Base-by-base conservation (phyloP, 306 rosid species). In the Lotus japonicus region DNA sequence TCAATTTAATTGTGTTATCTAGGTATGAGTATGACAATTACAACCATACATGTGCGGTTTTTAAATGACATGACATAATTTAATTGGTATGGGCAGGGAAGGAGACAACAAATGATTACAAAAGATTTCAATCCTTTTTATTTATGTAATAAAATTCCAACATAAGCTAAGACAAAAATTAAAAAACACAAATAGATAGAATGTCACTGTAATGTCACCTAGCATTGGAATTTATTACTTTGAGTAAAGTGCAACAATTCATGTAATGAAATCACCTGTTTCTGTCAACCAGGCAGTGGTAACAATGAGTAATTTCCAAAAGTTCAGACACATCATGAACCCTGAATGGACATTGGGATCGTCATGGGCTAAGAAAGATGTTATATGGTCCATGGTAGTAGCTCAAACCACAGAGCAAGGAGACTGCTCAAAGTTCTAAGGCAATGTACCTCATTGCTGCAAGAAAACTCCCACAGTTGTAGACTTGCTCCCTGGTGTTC, bases 281-380 rank as follows among this genome's bases (percentile, higher is more conserved):
- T 9, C 31, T 63, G 42, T 6, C 7, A 0, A 72, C 16, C 81
- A 92, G 98, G 97, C 96, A 0, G 78, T 43, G 17, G 97, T 94
- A 15, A 86, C 90, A 7, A 65, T 94, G 82, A 82, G 80, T 83
- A 94, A 94, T 73, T 94, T 94, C 66, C 98, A 94, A 83, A 85
- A 84, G 87, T 90, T 75, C 70, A 87, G 98, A 11, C 98, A 90
- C 81, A 86, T 88, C 12, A 85, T 83, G 94, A 83, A 79, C 63
- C 97, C 96, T 0, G 98, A 97, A 3, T 94, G 98, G 98, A 85
- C 92, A 7, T 71, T 94, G 39, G 86, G 76, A 12, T 94, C 97
- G 98, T 58, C 97, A 10, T 94, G 98, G 97, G 88, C 98, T 3
- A 90, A 88, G 81, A 90, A 86, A 72, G 96, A 94, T 57, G 98